phyloP scores from a whole-genome alignment of 306 rosid species.

The Arachis stenosperma region DNA sequence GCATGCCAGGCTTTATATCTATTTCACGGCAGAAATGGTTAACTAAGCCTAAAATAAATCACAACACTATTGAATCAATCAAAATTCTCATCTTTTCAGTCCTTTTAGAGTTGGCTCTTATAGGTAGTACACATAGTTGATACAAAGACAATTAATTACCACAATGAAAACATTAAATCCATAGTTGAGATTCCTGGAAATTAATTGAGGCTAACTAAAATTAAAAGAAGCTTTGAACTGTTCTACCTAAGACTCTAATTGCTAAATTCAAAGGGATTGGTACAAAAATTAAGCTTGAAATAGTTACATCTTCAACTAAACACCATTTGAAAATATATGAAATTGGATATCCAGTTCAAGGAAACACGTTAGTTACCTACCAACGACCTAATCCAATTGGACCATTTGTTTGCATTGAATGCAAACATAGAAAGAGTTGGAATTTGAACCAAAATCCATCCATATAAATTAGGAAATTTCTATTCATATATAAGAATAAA shows the following conservation, averaged over 20 bases:
- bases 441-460: slow-evolving; percentile 32
- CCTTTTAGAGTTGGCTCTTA: no score
- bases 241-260: slow-evolving; percentile 28
- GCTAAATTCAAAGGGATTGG: slow-evolving; percentile 28
- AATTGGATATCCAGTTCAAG: slow-evolving; percentile 5
- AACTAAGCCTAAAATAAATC: no score
- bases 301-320: slow-evolving; percentile 33
- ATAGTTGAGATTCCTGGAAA: no score
- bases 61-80: no score
- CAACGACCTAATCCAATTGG: slow-evolving; percentile 51
- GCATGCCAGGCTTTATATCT: no score
- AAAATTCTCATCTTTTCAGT: no score
- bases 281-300: neutral
- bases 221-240: neutral
- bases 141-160: no score
- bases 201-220: no score
- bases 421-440: slow-evolving; percentile 24
- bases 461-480: slow-evolving; percentile 10
- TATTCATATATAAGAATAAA: slow-evolving; percentile 19
- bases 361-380: slow-evolving; percentile 52
- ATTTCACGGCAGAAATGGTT: no score
- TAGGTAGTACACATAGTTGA: no score
- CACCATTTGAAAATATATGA: slow-evolving; percentile 18
- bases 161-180: no score
- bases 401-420: slow-evolving; percentile 41